Evolutionary conservation across 2,329 filamentous ascomycete species (phyloP).

Genomic region (Colletotrichum australisinense): DNA sequence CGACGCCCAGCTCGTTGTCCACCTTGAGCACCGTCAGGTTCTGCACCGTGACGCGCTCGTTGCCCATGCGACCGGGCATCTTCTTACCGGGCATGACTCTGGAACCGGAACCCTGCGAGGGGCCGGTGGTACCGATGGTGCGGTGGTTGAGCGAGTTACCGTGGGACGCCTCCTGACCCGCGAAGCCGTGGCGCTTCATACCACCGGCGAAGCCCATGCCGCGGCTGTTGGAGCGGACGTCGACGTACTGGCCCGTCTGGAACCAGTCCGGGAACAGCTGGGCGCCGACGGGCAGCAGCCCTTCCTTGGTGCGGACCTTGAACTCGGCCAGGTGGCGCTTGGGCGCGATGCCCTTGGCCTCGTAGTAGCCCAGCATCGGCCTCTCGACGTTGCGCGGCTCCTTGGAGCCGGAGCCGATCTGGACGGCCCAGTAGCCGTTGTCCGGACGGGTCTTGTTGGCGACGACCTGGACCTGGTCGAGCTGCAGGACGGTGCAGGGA

Average conservation of each 20-base stretch:
- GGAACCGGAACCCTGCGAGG: constrained; percentile 90
- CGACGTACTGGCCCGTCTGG: constrained; percentile 88
- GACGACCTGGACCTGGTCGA: constrained; percentile 92
- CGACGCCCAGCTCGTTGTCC: constrained; percentile 86
- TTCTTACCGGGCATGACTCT: constrained; percentile 96
- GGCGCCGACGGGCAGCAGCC: constrained; percentile 81
- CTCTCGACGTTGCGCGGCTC: constrained; percentile 81
- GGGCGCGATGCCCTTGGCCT: constrained; percentile 81
- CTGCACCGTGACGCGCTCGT: constrained; percentile 87
- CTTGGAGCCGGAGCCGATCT: constrained; percentile 84
- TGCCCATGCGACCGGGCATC: constrained; percentile 97
- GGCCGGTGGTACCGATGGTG: constrained; percentile 89
- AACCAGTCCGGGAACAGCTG: constrained; percentile 91
- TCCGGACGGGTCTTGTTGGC: constrained; percentile 83
- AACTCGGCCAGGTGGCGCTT: constrained; percentile 91
- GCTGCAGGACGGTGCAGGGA: constrained; percentile 91
- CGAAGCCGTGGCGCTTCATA: constrained; percentile 96
- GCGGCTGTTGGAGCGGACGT: constrained; percentile 81
- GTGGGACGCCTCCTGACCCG: constrained; percentile 90
- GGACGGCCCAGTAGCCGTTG: constrained; percentile 95
- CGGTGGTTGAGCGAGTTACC: constrained; percentile 96
- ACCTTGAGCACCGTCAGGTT: constrained; percentile 91
- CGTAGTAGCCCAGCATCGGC: constrained; percentile 89
- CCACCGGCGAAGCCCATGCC: constrained; percentile 96
- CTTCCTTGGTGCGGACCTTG: constrained; percentile 78